A percentile compares a stretch with the other conserved stretches of the same genome.
Conservation (phyloP, 768 basidiomycete species). For the Leucogyrophana mollusca region DNA sequence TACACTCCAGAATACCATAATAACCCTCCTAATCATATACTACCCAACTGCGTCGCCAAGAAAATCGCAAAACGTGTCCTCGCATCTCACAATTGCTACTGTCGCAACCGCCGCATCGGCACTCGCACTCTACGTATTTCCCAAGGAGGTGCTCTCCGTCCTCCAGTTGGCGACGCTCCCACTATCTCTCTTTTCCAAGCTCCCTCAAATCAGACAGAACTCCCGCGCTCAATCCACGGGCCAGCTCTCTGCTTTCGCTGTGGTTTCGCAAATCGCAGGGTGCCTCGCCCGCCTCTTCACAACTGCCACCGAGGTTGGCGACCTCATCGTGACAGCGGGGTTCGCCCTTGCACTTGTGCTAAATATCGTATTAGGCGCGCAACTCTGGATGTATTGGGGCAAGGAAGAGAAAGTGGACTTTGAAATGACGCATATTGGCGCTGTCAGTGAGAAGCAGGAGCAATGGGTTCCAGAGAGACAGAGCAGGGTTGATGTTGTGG, state of each 20-base stretch:
- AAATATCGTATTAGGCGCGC: constrained; percentile 80
- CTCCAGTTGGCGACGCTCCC: constrained; percentile 89
- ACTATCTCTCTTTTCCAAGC: constrained; percentile 86
- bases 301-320: constrained; percentile 85
- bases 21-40: constrained; percentile 83
- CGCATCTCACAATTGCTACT: constrained; percentile 30
- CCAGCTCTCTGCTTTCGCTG: constrained; percentile 91
- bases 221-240: constrained; percentile 75
- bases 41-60: constrained; percentile 42
- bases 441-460: constrained; percentile 24
- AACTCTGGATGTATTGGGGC: constrained; percentile 86
- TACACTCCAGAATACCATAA: constrained; percentile 81
- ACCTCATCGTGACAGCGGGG: constrained; percentile 75
- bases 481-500: constrained; percentile 40
- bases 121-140: constrained; percentile 45
- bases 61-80: constrained; percentile 23
- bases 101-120: constrained; percentile 34
- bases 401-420: constrained; percentile 38
- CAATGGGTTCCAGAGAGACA: constrained; percentile 23
- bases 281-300: constrained; percentile 94
- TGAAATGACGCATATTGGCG: constrained; percentile 15
- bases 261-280: constrained; percentile 82
- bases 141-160: constrained; percentile 52
- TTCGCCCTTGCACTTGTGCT: constrained; percentile 81
- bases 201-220: constrained; percentile 92